Evolutionary conservation across 305 asterid genomes (phyloP).

Genomic region (Fraxinus platypoda): DNA sequence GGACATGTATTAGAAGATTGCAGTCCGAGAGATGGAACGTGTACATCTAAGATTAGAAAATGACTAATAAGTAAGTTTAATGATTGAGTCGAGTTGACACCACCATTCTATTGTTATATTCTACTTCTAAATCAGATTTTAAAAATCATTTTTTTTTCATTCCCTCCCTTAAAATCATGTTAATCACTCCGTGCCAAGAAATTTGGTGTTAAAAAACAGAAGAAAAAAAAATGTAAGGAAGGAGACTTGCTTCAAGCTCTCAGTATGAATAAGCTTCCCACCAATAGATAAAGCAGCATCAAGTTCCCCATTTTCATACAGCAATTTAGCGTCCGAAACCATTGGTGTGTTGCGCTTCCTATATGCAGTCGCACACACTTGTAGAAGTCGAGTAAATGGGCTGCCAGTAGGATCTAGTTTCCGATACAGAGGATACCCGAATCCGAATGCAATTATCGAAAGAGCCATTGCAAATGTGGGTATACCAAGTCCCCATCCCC

Average conservation of each 20-base stretch:
- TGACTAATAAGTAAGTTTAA: neutral
- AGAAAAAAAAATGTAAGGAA: neutral
- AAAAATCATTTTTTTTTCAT: too few relatives aligned
- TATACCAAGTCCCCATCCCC: slow-evolving; percentile 40
- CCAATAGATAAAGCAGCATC: slow-evolving; percentile 23
- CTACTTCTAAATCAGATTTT: neutral
- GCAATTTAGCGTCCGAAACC: neutral
- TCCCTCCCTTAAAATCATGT: neutral
- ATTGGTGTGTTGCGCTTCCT: slow-evolving; percentile 15
- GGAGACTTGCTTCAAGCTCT: slow-evolving; percentile 17
- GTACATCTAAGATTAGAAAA: too few relatives aligned
- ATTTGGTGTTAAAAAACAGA: neutral
- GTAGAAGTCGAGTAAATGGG: slow-evolving; percentile 37
- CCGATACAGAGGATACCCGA: slow-evolving; percentile 30
- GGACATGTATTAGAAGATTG: too few relatives aligned
- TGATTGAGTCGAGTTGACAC: neutral
- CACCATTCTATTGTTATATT: neutral
- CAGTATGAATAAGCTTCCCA: slow-evolving; percentile 28
- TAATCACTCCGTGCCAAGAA: neutral
- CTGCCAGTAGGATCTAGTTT: slow-evolving; percentile 41
- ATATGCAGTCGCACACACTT: slow-evolving; percentile 32
- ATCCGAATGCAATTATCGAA: slow-evolving; percentile 25
- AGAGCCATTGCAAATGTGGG: slow-evolving; percentile 42
- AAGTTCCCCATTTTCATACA: slow-evolving; percentile 23
- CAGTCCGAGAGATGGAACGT: too few relatives aligned